Percentiles rank a stretch among this genome's conserved stretches.
phyloP scores from a whole-genome alignment of 2,329 filamentous ascomycete species.

The Gaeumannomyces sp. region DNA sequence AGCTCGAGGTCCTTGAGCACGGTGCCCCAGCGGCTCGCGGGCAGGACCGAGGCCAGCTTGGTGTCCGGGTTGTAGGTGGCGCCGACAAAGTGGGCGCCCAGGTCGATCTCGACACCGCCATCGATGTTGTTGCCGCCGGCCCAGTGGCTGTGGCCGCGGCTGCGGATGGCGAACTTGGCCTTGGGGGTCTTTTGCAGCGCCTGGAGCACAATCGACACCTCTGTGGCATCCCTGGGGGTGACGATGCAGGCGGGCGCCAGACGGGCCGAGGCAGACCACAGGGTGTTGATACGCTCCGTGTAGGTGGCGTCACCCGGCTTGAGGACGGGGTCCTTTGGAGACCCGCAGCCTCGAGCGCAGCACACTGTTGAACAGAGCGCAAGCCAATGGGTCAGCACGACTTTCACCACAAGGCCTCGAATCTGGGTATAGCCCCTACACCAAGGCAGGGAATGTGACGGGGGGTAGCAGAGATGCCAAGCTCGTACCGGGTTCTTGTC shows the following conservation, averaged over 20 bases:
- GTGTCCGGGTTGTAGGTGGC: slow-evolving; percentile 23
- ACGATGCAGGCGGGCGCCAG: slow-evolving; percentile 11
- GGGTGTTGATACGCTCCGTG: slow-evolving; percentile 15
- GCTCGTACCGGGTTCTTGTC: neutral
- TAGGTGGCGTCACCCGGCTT: slow-evolving; percentile 2
- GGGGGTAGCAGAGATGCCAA: too few relatives aligned
- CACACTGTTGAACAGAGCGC: neutral
- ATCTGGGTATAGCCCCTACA: too few relatives aligned
- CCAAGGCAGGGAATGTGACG: too few relatives aligned
- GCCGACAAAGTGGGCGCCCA: slow-evolving; percentile 25
- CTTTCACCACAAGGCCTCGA: too few relatives aligned
- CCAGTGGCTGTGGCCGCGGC: slow-evolving; percentile 30
- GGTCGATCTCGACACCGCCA: slow-evolving; percentile 31
- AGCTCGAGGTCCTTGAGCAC: slow-evolving; percentile 31
- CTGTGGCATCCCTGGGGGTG: slow-evolving; percentile 20
- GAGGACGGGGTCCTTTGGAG: slow-evolving; percentile 7
- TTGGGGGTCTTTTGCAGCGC: slow-evolving; percentile 20
- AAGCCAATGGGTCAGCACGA: too few relatives aligned
- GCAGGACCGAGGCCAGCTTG: slow-evolving; percentile 26
- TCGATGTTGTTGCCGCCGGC: slow-evolving; percentile 29
- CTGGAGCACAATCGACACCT: slow-evolving; percentile 30
- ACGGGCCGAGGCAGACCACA: slow-evolving; percentile 12
- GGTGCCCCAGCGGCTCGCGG: slow-evolving; percentile 30
- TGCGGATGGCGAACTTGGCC: slow-evolving; percentile 32
- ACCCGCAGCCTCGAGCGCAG: slow-evolving; percentile 7